A percentile compares a stretch with the other conserved stretches of the same genome.
Evolutionary conservation across 2,329 filamentous ascomycete genomes (phyloP).

Genomic region (Aspergillus jensenii): DNA sequence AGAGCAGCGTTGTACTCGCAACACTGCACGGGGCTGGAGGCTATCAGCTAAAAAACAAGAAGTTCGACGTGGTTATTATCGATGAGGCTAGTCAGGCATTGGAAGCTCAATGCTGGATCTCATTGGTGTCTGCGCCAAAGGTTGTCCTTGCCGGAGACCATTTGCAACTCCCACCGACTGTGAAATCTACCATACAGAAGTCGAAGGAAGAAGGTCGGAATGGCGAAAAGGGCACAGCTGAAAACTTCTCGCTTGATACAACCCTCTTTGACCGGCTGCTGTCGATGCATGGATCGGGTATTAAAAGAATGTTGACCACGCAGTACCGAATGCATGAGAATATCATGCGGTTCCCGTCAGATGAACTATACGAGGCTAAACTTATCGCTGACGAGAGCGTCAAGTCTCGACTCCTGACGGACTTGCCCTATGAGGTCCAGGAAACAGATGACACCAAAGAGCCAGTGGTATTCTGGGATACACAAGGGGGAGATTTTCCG

Average conservation of each 20-base stretch:
- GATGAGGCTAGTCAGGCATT: slow-evolving; percentile 95
- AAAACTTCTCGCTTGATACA: slow-evolving; percentile 70
- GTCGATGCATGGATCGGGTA: slow-evolving; percentile 71
- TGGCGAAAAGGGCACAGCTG: slow-evolving; percentile 39
- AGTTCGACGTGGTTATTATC: slow-evolving; percentile 91
- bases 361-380: slow-evolving; percentile 79
- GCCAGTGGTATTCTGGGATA: slow-evolving; percentile 91
- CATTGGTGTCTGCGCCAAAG: slow-evolving; percentile 75
- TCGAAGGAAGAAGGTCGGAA: slow-evolving; percentile 48
- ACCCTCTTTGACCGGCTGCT: slow-evolving; percentile 91
- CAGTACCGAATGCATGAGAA: slow-evolving; percentile 98
- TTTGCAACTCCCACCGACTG: slow-evolving; percentile 88
- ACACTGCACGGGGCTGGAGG: slow-evolving; percentile 92
- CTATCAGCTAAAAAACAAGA: slow-evolving; percentile 72
- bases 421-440: slow-evolving; percentile 73
- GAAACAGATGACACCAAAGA: slow-evolving; percentile 84
- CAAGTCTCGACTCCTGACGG: slow-evolving; percentile 69
- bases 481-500: slow-evolving; percentile 88
- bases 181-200: slow-evolving; percentile 67
- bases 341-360: slow-evolving; percentile 93
- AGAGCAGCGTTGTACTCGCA: slow-evolving; percentile 84
- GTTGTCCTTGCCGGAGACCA: slow-evolving; percentile 92
- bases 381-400: slow-evolving; percentile 80
- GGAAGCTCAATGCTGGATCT: slow-evolving; percentile 96
- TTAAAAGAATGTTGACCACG: slow-evolving; percentile 93